Evolutionary conservation across 1,139 yeast species (phyloP).

Genomic region (Arxiozyma telluris): DNA sequence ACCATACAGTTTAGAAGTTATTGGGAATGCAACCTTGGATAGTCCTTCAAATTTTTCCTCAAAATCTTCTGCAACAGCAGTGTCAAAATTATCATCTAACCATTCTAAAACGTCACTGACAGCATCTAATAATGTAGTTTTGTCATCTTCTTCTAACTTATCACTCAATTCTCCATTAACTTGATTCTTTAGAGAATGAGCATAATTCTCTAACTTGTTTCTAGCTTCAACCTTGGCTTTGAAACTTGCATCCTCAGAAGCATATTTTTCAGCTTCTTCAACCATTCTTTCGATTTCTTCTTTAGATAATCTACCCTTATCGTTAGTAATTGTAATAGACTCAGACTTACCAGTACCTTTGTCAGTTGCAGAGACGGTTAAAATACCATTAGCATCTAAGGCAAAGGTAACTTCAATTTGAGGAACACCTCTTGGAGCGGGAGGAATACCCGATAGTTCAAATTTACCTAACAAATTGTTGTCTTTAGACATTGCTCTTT

Average conservation of each 20-base stretch:
- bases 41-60: conserved; percentile 89
- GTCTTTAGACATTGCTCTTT: conserved; percentile 90
- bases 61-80: conserved; percentile 85
- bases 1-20: conserved; percentile 82
- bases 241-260: conserved; percentile 76
- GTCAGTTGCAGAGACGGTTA: conserved; percentile 86
- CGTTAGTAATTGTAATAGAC: conserved; percentile 90
- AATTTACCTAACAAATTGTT: conserved; percentile 91
- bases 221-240: conserved; percentile 79
- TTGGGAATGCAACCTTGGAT: conserved; percentile 80
- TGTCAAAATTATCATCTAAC: conserved; percentile 72
- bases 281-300: conserved; percentile 93
- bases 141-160: conserved; percentile 83
- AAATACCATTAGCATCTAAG: conserved; percentile 89
- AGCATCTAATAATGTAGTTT: conserved; percentile 83
- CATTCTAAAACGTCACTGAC: conserved; percentile 81
- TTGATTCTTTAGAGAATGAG: conserved; percentile 76
- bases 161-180: conserved; percentile 56
- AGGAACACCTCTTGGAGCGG: conserved; percentile 96
- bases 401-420: conserved; percentile 95
- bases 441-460: conserved; percentile 89
- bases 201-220: conserved; percentile 82
- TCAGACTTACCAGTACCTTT: conserved; percentile 95
- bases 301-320: conserved; percentile 89
- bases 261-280: conserved; percentile 85